phyloP scores from a whole-genome alignment of 768 basidiomycete species.

The Phallus indusiatus region DNA sequence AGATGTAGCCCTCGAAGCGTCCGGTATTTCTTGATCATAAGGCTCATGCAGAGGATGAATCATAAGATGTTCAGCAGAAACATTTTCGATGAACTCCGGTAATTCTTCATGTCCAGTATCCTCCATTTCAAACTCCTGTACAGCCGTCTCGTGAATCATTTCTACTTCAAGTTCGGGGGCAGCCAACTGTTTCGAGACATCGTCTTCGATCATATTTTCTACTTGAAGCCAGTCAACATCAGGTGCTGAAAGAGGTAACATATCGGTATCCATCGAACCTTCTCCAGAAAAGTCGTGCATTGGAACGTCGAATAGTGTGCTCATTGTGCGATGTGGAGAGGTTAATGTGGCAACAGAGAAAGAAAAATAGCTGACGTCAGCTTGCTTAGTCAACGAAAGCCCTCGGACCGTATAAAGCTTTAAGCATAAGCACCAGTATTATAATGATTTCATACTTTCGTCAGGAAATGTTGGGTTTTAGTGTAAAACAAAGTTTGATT shows the following conservation, averaged over 20 bases:
- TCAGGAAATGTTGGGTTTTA: no score
- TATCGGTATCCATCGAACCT: conserved; percentile 6
- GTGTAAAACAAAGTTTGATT: background rate
- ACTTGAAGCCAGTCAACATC: conserved; percentile 9
- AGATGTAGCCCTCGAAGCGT: conserved; percentile 3
- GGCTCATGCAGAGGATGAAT: background rate
- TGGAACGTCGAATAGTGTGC: conserved; percentile 1
- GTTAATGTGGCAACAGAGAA: background rate
- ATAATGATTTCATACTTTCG: no score
- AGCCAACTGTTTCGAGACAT: background rate
- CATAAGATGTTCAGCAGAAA: background rate
- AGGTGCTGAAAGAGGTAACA: conserved; percentile 1
- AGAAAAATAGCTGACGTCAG: background rate
- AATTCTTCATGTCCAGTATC: background rate
- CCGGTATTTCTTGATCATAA: conserved; percentile 7
- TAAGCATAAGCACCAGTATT: no score
- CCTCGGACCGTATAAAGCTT: no score
- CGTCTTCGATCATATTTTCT: conserved; percentile 9
- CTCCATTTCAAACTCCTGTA: conserved; percentile 9
- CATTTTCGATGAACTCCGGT: background rate
- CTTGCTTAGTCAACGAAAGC: background rate
- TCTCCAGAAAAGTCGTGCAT: conserved; percentile 6
- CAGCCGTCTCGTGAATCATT: conserved; percentile 4
- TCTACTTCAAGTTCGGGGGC: conserved; percentile 2
- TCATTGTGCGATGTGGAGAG: background rate